Conservation (phyloP, 345 rosid species). For the Acer campestre region DNA sequence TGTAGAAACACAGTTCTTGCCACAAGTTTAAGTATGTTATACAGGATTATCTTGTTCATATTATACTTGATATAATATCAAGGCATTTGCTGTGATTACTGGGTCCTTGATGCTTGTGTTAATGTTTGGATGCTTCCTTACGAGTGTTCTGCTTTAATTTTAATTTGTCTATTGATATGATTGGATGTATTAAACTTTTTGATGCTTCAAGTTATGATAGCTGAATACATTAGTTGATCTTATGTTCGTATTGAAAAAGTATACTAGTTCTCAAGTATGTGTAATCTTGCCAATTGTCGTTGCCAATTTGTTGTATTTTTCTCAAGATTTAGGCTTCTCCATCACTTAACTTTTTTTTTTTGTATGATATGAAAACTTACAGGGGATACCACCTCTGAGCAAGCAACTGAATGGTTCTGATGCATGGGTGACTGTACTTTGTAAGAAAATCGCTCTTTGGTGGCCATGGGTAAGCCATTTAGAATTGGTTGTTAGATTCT, state of each 20-base stretch:
- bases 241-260: too few relatives aligned
- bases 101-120: too few relatives aligned
- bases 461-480: conserved; percentile 77
- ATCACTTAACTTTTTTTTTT: background rate
- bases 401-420: conserved; percentile 52
- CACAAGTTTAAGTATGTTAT: background rate
- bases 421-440: conserved; percentile 78
- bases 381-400: conserved; percentile 80
- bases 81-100: background rate
- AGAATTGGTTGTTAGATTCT: conserved; percentile 2
- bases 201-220: background rate
- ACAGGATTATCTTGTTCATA: background rate
- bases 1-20: background rate
- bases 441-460: conserved; percentile 74
- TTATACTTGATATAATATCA: background rate
- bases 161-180: too few relatives aligned
- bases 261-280: background rate
- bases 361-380: conserved; percentile 4
- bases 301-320: background rate
- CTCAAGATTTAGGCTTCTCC: background rate
- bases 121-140: too few relatives aligned
- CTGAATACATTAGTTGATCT: background rate
- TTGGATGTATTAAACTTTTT: background rate
- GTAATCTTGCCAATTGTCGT: background rate
- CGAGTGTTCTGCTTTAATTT: too few relatives aligned